These are phyloP conservation scores for Saccharomycopsis sp. DNA, from an alignment of 805 yeast genomes.

Conservation along the genomic window DNA sequence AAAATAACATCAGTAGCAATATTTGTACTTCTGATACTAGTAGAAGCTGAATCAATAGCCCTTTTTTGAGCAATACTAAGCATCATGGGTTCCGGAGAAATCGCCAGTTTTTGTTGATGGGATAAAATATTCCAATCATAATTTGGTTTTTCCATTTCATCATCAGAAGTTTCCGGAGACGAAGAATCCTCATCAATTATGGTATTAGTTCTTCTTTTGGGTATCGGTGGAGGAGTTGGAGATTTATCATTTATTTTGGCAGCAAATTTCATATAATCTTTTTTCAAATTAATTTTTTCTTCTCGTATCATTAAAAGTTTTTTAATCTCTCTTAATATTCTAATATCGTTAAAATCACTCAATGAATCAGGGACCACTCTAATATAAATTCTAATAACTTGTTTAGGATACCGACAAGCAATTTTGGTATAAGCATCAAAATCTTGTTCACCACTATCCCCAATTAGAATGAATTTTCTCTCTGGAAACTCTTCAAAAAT, in stretches of 20 bases:
- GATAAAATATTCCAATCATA: constrained; percentile 18
- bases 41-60: not conserved
- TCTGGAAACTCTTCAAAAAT: constrained; percentile 65
- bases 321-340: constrained; percentile 11
- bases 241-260: constrained; percentile 1
- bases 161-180: constrained; percentile 16
- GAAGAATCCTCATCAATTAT: constrained; percentile 3
- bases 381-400: constrained; percentile 66
- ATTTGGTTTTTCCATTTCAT: constrained; percentile 16
- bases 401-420: constrained; percentile 50
- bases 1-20: not conserved
- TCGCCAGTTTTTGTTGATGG: constrained; percentile 5
- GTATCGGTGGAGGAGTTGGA: constrained; percentile 6
- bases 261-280: constrained; percentile 6
- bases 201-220: not conserved
- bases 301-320: constrained; percentile 3
- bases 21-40: not conserved
- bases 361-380: constrained; percentile 65
- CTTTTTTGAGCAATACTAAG: not conserved
- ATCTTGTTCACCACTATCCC: constrained; percentile 95
- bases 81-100: no score
- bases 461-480: constrained; percentile 73
- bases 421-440: constrained; percentile 79
- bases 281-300: constrained; percentile 2
- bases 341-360: constrained; percentile 36